Evolutionary conservation across 495 filamentous ascomycete species (phyloP), one percentile per base, ranked within the genome.

Genomic region (Darksidea phi): DNA sequence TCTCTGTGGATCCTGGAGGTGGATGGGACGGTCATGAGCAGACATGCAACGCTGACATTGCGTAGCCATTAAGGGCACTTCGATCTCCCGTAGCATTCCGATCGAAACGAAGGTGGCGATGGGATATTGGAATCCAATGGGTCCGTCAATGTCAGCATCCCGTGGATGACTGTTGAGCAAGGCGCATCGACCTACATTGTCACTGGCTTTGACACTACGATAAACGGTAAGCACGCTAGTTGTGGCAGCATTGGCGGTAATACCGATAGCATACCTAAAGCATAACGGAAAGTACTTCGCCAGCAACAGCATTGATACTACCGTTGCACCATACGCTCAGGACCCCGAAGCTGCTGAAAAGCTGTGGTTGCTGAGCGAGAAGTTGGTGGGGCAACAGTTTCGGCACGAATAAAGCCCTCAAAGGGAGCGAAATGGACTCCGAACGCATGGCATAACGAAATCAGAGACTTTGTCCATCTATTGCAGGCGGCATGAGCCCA

Each of bases 331-430:
- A 21, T 72, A 76, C 15, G 75, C 75, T 3, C 54, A 47, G 0
- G 73, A 76, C 18, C 66, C 71, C 18, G 70, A 72, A 21, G 71
- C 67, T 25, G 77, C 77, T 2, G 58, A 68, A 21, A 74, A 69
- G 45, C 57, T 83, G 12, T 83, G 80, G 80, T 71, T 66, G 43
- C 43, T 78, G 43, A 83, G 80, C 54, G 77, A 82, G 64, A 64
- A 76, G 46, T 63, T 83, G 23, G 72, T 82, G 0, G 76, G 74
- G 2, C 63, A 79, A 56, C 71, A 72, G 52, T 80, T 80, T 20
- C 25, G 21, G 6, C 50, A 58, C 25, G 54, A n/a, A 2, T 32
- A 18, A 53, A 32, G 12, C 17, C 42, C 4, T 32, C 10, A 10
- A 10, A 32, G 28, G 28, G 28, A 4, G 28, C n/a, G n/a, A n/a